A percentile compares a stretch with the other conserved stretches of the same genome.
These are phyloP conservation scores for Polychaeton citri DNA, from an alignment of 2,329 filamentous ascomycete genomes.

Conservation along the genomic window DNA sequence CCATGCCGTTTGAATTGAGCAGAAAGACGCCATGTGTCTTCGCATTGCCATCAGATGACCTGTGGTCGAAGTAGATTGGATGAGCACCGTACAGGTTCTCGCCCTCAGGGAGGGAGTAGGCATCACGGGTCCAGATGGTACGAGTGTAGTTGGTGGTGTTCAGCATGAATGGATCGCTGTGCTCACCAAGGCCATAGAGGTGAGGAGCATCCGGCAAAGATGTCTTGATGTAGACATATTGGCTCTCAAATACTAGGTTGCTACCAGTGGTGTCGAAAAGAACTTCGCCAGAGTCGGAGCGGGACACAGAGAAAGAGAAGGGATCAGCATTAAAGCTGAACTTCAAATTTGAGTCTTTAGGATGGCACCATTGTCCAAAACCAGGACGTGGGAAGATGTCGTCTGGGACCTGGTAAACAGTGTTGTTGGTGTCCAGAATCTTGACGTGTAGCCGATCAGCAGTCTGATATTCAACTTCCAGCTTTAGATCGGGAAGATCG, in stretches of 20 bases:
- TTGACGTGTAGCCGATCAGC: slow-evolving; percentile 52
- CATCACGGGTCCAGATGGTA: slow-evolving; percentile 54
- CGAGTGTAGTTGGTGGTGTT: slow-evolving; percentile 54
- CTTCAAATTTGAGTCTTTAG: slow-evolving; percentile 32
- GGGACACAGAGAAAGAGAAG: slow-evolving; percentile 51
- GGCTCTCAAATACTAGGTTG: slow-evolving; percentile 57
- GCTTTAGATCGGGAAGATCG: slow-evolving; percentile 40
- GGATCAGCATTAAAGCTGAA: slow-evolving; percentile 42
- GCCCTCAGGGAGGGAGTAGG: slow-evolving; percentile 43
- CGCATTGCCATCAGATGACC: slow-evolving; percentile 34
- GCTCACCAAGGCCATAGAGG: slow-evolving; percentile 64
- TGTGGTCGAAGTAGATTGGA: slow-evolving; percentile 58
- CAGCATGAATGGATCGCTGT: slow-evolving; percentile 47
- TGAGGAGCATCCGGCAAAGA: slow-evolving; percentile 52
- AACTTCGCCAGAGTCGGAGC: slow-evolving; percentile 40
- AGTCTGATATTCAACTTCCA: slow-evolving; percentile 46
- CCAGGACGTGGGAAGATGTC: slow-evolving; percentile 49
- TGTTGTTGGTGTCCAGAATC: slow-evolving; percentile 51
- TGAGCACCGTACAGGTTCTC: slow-evolving; percentile 57
- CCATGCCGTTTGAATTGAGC: slow-evolving; percentile 59
- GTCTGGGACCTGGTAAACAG: slow-evolving; percentile 59
- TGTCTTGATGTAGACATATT: slow-evolving; percentile 60
- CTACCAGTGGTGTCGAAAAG: slow-evolving; percentile 55
- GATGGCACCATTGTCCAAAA: slow-evolving; percentile 23
- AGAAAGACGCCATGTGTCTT: slow-evolving; percentile 49